Evolutionary conservation across 805 yeast species (phyloP), one percentile per base, ranked within the genome.

Genomic region (Ogataea dorogensis): DNA sequence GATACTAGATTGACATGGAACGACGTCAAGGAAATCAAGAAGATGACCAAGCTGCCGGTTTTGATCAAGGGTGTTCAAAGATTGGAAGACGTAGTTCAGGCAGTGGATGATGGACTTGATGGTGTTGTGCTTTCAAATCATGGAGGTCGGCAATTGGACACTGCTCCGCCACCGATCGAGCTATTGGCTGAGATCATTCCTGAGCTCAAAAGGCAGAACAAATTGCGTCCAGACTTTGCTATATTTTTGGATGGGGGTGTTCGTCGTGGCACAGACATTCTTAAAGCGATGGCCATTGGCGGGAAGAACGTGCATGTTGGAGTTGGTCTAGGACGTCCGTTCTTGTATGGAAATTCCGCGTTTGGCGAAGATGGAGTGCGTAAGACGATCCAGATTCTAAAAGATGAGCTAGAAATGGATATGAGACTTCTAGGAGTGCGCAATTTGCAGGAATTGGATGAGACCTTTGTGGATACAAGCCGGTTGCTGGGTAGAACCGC

Each of bases 121-220:
- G 95, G 89, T 26, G 81, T 86, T n/a, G 86, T 87, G 4, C 52
- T 86, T 33, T 85, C 94, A 2, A 87, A 86, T 56, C 96, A 86
- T 61, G 96, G 96, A 42, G 95, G 96, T 26, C 69, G 96, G 43
- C 95, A 86, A 60, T 65, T 87, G 38, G 96, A 87, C 60, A 84
- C 76, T 52, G 70, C 95, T 1, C 72, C 85, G n/a, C 77, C 95
- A 0, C 83, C 89, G 2, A 68, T 87, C 22, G 85, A 80, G 56
- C 75, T 84, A 4, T 63, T 87, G 32, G 84, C 83, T 4, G 95
- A 85, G 43, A 73, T 79, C 2, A 74, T 74, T 68, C 79, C 78
- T 5, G 50, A 67, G 4, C 58, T 79, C 38, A 55, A 56, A 27
- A 64, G 63, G 32, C 64, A 65, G 36, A 64, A 63, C 34, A 71